Evolutionary conservation across 352 stramenopile species (phyloP).

Genomic region (Globisporangium emineosum): DNA sequence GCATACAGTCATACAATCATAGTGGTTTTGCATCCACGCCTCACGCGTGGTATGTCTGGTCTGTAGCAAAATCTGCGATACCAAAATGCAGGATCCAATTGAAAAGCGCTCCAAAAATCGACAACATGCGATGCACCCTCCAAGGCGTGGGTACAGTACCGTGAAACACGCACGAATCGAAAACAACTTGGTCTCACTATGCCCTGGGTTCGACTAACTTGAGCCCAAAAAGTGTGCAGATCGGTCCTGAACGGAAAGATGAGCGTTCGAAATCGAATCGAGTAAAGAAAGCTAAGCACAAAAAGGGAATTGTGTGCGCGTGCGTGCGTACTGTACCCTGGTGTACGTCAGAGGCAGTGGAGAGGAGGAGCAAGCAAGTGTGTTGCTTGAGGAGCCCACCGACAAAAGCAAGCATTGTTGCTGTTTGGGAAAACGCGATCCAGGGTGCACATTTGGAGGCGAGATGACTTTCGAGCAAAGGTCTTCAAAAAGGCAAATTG

Average conservation of each 20-base stretch:
- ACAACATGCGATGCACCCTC: too few relatives aligned
- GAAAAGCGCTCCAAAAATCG: not conserved
- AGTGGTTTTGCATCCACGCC: not conserved
- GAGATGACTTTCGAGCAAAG: not conserved
- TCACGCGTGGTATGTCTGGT: not conserved
- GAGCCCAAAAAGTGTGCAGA: not conserved
- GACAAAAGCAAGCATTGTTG: not conserved
- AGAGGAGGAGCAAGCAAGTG: constrained; percentile 1
- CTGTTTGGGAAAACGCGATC: not conserved
- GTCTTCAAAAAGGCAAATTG: not conserved
- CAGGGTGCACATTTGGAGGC: not conserved
- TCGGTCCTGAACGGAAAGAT: not conserved
- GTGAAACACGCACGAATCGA: constrained; percentile 1
- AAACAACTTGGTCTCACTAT: not conserved
- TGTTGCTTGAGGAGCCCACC: not conserved
- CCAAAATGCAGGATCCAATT: not conserved
- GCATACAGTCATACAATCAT: not conserved
- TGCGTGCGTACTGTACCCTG: not conserved
- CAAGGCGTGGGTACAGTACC: not conserved
- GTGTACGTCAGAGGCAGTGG: constrained; percentile 1
- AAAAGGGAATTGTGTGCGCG: not conserved
- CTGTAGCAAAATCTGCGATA: not conserved
- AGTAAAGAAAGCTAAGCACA: not conserved
- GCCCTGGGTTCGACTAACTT: constrained; percentile 1
- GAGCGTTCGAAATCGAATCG: constrained; percentile 3